Conservation (phyloP, 2,329 filamentous ascomycete species). For the Lachnellula cervina region DNA sequence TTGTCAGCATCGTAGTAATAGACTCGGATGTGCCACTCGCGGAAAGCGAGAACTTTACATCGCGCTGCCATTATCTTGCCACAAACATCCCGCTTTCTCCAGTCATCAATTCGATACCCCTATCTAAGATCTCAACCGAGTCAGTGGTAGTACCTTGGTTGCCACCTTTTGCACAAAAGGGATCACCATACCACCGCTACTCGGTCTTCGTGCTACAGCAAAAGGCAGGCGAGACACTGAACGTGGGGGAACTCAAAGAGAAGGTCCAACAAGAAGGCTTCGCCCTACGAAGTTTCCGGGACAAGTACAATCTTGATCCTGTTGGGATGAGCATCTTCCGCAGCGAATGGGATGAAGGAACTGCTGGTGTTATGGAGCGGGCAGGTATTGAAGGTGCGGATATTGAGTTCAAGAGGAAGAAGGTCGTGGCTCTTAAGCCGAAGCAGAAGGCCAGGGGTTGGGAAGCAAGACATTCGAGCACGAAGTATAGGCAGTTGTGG, state of each 20-base stretch:
- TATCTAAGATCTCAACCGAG: conserved; percentile 54
- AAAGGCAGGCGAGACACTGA: conserved; percentile 52
- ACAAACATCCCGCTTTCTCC: conserved; percentile 64
- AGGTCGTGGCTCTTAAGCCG: conserved; percentile 62
- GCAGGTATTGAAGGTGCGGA: conserved; percentile 70
- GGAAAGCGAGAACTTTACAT: conserved; percentile 68
- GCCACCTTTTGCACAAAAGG: conserved; percentile 83
- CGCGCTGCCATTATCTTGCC: conserved; percentile 84
- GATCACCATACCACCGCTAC: conserved; percentile 84
- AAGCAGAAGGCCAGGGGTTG: conserved; percentile 58
- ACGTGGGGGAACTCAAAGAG: conserved; percentile 52
- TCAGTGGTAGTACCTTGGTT: conserved; percentile 78
- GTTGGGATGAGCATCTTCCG: conserved; percentile 88
- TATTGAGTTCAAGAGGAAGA: conserved; percentile 78
- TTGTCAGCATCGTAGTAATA: conserved; percentile 79
- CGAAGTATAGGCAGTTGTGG: conserved; percentile 56
- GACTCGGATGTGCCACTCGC: conserved; percentile 86
- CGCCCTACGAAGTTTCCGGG: conserved; percentile 68
- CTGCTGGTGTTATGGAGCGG: conserved; percentile 79
- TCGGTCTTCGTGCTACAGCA: conserved; percentile 83
- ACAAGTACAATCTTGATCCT: conserved; percentile 62
- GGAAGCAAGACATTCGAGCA: conserved; percentile 60
- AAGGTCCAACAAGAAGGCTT: conserved; percentile 61
- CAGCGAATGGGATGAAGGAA: conserved; percentile 82
- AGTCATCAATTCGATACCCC: conserved; percentile 55